Evolutionary conservation across 2,329 filamentous ascomycete genomes (phyloP).

Genomic region (Alternaria incomplexa): DNA sequence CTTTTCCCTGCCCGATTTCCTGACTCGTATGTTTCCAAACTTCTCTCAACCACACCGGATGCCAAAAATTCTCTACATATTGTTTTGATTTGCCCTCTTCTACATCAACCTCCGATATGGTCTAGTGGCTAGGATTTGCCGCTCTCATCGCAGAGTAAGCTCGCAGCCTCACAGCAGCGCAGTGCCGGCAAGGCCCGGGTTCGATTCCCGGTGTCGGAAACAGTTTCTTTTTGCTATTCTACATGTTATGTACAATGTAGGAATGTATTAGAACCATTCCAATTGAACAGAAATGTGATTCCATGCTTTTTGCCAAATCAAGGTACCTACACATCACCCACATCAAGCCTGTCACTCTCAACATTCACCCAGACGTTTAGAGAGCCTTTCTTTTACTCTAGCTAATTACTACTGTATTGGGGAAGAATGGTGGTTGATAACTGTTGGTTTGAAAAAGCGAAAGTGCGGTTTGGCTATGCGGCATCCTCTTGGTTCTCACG

Average conservation of each 20-base stretch:
- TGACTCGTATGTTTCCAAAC: not conserved
- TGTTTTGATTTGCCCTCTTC: not conserved
- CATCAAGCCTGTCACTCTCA: rapidly evolving
- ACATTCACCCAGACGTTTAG: not conserved
- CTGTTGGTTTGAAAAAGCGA: not conserved
- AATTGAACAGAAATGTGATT: too few relatives aligned
- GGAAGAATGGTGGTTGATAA: not conserved
- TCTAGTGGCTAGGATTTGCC: conserved; percentile 46
- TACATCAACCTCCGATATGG: conserved; percentile 22
- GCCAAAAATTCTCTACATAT: rapidly evolving
- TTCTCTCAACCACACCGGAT: not conserved
- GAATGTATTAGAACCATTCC: too few relatives aligned
- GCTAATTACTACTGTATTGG: rapidly evolving
- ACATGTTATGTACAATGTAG: rapidly evolving
- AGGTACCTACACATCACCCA: not conserved
- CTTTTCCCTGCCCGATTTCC: not conserved
- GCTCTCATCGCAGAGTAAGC: conserved; percentile 37
- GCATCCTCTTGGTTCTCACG: too few relatives aligned
- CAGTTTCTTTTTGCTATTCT: conserved; percentile 6
- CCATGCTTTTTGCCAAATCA: not conserved
- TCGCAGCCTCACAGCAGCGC: conserved; percentile 20
- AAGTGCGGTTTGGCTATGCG: not conserved
- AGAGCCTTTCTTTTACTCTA: rapidly evolving
- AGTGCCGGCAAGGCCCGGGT: conserved; percentile 45
- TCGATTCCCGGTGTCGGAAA: conserved; percentile 45